These are phyloP conservation scores for Hymenoscyphus repandus DNA, from an alignment of 2,329 filamentous ascomycete genomes.

Conservation along the genomic window DNA sequence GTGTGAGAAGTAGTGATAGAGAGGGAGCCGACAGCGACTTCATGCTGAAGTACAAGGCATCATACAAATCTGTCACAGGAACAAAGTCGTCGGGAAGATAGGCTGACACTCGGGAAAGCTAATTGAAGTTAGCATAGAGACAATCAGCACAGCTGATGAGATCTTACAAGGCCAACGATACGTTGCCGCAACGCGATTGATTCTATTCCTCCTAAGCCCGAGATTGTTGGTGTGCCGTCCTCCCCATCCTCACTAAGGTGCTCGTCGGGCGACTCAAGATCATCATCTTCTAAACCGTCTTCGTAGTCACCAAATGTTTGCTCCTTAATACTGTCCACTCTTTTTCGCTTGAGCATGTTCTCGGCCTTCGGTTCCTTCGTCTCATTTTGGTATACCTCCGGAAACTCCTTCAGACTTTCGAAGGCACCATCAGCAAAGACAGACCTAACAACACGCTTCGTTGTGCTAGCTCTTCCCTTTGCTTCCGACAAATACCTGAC, in stretches of 20 bases:
- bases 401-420: conserved; percentile 50
- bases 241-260: conserved; percentile 10
- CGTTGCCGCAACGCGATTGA: conserved; percentile 28
- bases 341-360: conserved; percentile 45
- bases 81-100: conserved; percentile 42
- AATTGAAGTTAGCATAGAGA: conserved; percentile 4
- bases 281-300: conserved; percentile 46
- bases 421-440: conserved; percentile 60
- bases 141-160: background rate
- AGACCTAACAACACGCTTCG: conserved; percentile 54
- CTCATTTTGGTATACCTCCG: conserved; percentile 65
- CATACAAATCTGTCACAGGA: conserved; percentile 42
- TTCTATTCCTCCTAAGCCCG: conserved; percentile 27
- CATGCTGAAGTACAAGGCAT: conserved; percentile 40
- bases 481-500: conserved; percentile 41
- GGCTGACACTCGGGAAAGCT: conserved; percentile 31
- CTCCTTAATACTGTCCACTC: conserved; percentile 27
- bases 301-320: conserved; percentile 18
- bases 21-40: conserved; percentile 27
- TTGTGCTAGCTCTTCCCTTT: conserved; percentile 37
- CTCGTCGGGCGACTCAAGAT: conserved; percentile 38
- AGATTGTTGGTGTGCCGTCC: conserved; percentile 3
- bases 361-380: conserved; percentile 41
- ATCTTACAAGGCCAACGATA: conserved; percentile 25
- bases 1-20: conserved; percentile 39